These are phyloP conservation scores for Erucastrum elatum DNA, from an alignment of 345 rosid genomes.

Conservation along the genomic window DNA sequence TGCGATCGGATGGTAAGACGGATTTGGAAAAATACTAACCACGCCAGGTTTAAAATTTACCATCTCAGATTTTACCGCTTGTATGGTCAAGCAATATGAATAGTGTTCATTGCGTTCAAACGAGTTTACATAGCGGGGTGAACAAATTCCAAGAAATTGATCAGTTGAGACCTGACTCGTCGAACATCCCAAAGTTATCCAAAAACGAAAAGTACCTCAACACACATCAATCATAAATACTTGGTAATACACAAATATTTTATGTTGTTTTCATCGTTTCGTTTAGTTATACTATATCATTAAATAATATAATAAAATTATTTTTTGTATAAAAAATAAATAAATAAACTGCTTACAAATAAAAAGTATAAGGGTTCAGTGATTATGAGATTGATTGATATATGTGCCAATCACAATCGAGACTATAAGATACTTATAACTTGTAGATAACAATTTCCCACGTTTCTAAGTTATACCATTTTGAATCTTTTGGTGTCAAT, in stretches of 20 bases:
- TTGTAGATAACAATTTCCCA: slow-evolving; percentile 77
- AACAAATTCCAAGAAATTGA: too few relatives aligned
- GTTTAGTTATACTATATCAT: too few relatives aligned
- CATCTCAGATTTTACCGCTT: too few relatives aligned
- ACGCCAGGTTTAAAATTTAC: too few relatives aligned
- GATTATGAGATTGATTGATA: slow-evolving; percentile 10
- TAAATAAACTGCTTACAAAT: background rate
- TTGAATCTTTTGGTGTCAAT: slow-evolving; percentile 57
- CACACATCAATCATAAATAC: background rate
- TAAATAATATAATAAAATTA: too few relatives aligned
- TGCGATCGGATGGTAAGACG: too few relatives aligned
- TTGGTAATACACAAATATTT: slow-evolving; percentile 1
- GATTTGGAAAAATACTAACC: too few relatives aligned
- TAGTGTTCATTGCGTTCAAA: too few relatives aligned
- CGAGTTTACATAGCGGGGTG: too few relatives aligned
- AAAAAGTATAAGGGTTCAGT: slow-evolving; percentile 5
- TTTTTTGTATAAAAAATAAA: background rate
- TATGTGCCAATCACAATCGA: slow-evolving; percentile 43
- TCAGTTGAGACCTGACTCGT: too few relatives aligned
- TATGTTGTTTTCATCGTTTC: background rate
- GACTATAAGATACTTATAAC: slow-evolving; percentile 53
- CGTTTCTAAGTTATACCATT: slow-evolving; percentile 56
- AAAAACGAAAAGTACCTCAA: background rate
- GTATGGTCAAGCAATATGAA: too few relatives aligned
- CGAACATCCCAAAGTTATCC: too few relatives aligned